phyloP scores from a whole-genome alignment of 2,329 filamentous ascomycete genomes.

The Epichloe glyceriae region DNA sequence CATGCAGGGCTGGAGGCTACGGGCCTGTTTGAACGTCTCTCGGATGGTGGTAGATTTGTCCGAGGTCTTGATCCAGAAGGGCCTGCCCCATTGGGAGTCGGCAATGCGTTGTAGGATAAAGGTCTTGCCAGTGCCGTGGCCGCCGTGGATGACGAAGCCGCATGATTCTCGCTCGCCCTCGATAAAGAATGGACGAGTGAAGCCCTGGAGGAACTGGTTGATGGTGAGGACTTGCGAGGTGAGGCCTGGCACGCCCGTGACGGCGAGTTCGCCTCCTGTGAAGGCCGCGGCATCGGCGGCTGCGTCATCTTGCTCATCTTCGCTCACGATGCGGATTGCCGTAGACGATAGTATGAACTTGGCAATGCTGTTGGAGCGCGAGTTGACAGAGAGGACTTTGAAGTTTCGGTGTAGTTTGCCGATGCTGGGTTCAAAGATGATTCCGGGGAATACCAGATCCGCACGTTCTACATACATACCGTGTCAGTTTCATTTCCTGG shows the following conservation, averaged over 20 bases:
- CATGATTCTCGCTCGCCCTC: slow-evolving; percentile 27
- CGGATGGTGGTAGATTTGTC: slow-evolving; percentile 48
- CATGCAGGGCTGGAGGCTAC: slow-evolving; percentile 57
- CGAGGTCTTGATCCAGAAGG: slow-evolving; percentile 45
- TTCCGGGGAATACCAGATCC: slow-evolving; percentile 56
- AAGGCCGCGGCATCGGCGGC: slow-evolving; percentile 7
- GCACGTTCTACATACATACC: slow-evolving; percentile 34
- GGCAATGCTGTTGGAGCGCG: slow-evolving; percentile 29
- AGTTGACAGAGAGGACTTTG: slow-evolving; percentile 42
- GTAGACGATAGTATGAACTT: slow-evolving; percentile 28
- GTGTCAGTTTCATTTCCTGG: neutral
- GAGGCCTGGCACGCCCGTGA: slow-evolving; percentile 55
- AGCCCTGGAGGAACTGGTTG: slow-evolving; percentile 51
- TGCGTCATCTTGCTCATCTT: slow-evolving; percentile 14
- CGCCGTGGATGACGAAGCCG: slow-evolving; percentile 65
- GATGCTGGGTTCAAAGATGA: slow-evolving; percentile 49
- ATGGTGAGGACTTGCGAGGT: slow-evolving; percentile 48
- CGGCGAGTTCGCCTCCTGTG: slow-evolving; percentile 23
- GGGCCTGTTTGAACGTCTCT: slow-evolving; percentile 57
- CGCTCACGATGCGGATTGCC: slow-evolving; percentile 23
- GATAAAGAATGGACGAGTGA: slow-evolving; percentile 27
- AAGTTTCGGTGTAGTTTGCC: slow-evolving; percentile 32
- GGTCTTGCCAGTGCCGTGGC: slow-evolving; percentile 74
- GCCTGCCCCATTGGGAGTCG: slow-evolving; percentile 54
- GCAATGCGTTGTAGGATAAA: slow-evolving; percentile 57